Evolutionary conservation across 352 stramenopile species (phyloP).

Genomic region (Phytophthora kernoviae): DNA sequence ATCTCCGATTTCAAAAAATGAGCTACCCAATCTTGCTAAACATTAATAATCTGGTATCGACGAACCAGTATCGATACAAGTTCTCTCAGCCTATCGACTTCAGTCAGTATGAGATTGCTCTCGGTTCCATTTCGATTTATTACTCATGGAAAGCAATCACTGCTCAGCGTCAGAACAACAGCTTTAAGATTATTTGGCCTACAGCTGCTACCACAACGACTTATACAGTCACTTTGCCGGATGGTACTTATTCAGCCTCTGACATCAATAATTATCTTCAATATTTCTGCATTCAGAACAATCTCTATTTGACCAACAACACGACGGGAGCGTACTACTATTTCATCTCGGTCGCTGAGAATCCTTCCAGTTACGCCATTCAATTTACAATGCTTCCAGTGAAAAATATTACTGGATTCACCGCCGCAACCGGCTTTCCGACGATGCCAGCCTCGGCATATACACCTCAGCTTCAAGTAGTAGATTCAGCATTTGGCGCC

Average conservation of each 20-base stretch:
- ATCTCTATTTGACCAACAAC: too few species aligned
- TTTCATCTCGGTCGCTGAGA: too few species aligned
- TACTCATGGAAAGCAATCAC: slow-evolving; percentile 7
- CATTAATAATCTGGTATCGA: background rate
- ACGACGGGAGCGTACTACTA: too few species aligned
- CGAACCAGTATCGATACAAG: background rate
- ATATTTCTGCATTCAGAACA: too few species aligned
- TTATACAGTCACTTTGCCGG: too few species aligned
- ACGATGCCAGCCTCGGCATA: slow-evolving; percentile 10
- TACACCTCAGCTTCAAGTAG: slow-evolving; percentile 16
- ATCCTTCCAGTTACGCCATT: too few species aligned
- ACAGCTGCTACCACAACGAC: too few species aligned
- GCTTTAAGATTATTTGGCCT: slow-evolving; percentile 20
- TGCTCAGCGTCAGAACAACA: slow-evolving; percentile 1
- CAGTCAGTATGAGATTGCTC: background rate
- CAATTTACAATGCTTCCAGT: too few species aligned
- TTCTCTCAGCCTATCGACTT: slow-evolving; percentile 2
- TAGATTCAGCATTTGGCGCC: slow-evolving; percentile 8
- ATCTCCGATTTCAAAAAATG: too few species aligned
- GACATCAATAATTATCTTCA: too few species aligned
- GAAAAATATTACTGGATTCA: too few species aligned
- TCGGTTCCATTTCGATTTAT: slow-evolving; percentile 2
- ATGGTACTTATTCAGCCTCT: too few species aligned
- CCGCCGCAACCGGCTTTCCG: slow-evolving; percentile 6
- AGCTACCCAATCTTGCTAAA: background rate